Base-by-base conservation (phyloP, 2,329 filamentous ascomycete species). In the Penicillium sp. region DNA sequence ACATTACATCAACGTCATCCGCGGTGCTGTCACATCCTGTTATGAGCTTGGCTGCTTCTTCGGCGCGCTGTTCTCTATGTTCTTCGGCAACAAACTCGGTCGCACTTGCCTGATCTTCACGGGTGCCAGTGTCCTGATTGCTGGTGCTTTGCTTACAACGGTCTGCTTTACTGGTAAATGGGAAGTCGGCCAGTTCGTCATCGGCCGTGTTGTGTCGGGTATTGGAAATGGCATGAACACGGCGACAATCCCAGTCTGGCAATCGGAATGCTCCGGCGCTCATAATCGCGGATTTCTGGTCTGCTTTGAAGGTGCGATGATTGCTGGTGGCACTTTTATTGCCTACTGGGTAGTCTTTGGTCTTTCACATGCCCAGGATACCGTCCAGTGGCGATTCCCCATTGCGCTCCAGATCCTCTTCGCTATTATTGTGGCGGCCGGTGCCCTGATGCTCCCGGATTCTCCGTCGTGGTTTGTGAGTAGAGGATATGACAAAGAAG, bases 381-480 rank as follows among this genome's bases (percentile, higher is more conserved):
- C 61, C 1, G 66, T 67, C 19, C 61, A 75, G 50, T 79, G 78
- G 77, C 67, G 79, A 35, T 75, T 80, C 59, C 72, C 78, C 31
- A 61, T 81, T 1, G 77, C 76, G 0, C 73, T 81, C 55, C 77
- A 81, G 59, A 67, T 79, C 17, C 38, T 79, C 47, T 73, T 80
- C 36, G 78, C 61, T 16, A 4, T 69, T 1, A 19, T 63, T 2
- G 60, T 68, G 11, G 53, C 35, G 7, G 0, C 33, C 11, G 68
- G 68, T 38, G 64, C 58, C 17, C 2, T 65, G 0, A 16, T 63
- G 14, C 69, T 83, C 1, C 81, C 81, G 8, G 82, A 84, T 54
- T 82, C 79, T 0, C 82, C 82, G 1, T 73, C 80, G 28, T 83
- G 80, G 78, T 71, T 84, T 19, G 75, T 84, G 12, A 68, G 78